Base-by-base conservation (phyloP, 2,329 filamentous ascomycete genomes). In the Colletotrichum lentis region DNA sequence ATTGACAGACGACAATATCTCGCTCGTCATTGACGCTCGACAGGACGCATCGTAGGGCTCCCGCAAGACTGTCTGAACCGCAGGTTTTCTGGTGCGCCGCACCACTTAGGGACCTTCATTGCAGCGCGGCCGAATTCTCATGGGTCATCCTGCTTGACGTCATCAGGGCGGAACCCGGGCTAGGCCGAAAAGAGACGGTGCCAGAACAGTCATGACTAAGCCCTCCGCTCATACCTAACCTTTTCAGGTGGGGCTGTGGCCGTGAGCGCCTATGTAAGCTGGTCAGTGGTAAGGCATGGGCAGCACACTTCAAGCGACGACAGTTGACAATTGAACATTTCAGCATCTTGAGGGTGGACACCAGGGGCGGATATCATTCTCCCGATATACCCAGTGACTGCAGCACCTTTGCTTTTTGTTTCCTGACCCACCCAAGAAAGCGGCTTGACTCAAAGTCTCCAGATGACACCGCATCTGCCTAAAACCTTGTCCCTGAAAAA, bases 401-500 rank as follows among this genome's bases (percentile, higher is more conserved):
- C 16, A 24, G 31, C 35, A 22, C 16, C 24, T 24, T 35, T 41
- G n/a, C 8, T 35, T 54, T 24, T 35, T 41, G n/a, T 14, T 44
- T 54, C 37, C 37, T 52, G 47, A 31, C 22, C 49, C 44, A n/a
- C 35, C 61, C 22, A 49, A 41, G 18, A 37, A 41, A 35, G 18
- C 14, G 27, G 60, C 27, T 43, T 35, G 55, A 16, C 57, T n/a
- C 37, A 39, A 41, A 60, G 46, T 54, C 53, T 52, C 43, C 61
- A 54, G 50, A 66, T 68, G 50, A 65, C 62, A 55, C 66, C 66
- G 66, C 55, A 68, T 61, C 62, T 39, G 47, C 31, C 53, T 35
- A 50, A 53, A 60, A 14, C 43, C 43, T 39, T 39, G 44, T 22
- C 52, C 66, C 56, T 50, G 49, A 22, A 56, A 27, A 67, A 53